phyloP scores from a whole-genome alignment of 352 stramenopile species.

The Phytophthora megakarya region DNA sequence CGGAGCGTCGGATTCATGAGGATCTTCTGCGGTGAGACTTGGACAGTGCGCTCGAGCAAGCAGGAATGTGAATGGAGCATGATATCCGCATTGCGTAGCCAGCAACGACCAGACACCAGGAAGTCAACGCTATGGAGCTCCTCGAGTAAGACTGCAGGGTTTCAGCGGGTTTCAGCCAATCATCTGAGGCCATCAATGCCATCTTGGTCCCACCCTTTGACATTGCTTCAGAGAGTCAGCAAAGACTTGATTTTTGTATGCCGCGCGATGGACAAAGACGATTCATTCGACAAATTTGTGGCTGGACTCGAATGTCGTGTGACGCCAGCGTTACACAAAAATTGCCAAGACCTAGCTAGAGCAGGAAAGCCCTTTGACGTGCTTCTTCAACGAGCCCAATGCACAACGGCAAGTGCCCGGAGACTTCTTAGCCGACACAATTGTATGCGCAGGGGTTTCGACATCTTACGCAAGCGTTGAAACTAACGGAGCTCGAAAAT shows the following conservation, averaged over 20 bases:
- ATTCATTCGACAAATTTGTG: constrained; percentile 26
- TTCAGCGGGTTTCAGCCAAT: constrained; percentile 17
- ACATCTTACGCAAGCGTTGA: not conserved
- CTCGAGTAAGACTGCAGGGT: constrained; percentile 24
- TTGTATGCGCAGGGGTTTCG: constrained; percentile 10
- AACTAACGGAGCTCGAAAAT: not conserved
- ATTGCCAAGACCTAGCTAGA: constrained; percentile 10
- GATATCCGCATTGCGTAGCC: not conserved
- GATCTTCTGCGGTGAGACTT: constrained; percentile 8
- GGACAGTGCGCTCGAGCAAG: constrained; percentile 23
- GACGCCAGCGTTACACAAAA: constrained; percentile 32
- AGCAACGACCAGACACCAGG: constrained; percentile 28
- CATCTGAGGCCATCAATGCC: not conserved
- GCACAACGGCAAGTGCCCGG: not conserved
- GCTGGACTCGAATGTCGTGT: constrained; percentile 2
- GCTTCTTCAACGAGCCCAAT: not conserved
- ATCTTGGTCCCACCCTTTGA: constrained; percentile 33
- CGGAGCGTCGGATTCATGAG: constrained; percentile 55
- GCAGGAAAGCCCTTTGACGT: constrained; percentile 19
- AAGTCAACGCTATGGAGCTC: constrained; percentile 20
- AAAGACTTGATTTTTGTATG: constrained; percentile 29
- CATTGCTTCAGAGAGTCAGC: constrained; percentile 24
- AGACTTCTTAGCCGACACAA: constrained; percentile 11
- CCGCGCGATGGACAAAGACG: constrained; percentile 2
- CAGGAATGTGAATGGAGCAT: constrained; percentile 30